Evolutionary conservation across 2,329 filamentous ascomycete species (phyloP), one percentile per base, ranked within the genome.

Genomic region (Thermochaetoides dissita): DNA sequence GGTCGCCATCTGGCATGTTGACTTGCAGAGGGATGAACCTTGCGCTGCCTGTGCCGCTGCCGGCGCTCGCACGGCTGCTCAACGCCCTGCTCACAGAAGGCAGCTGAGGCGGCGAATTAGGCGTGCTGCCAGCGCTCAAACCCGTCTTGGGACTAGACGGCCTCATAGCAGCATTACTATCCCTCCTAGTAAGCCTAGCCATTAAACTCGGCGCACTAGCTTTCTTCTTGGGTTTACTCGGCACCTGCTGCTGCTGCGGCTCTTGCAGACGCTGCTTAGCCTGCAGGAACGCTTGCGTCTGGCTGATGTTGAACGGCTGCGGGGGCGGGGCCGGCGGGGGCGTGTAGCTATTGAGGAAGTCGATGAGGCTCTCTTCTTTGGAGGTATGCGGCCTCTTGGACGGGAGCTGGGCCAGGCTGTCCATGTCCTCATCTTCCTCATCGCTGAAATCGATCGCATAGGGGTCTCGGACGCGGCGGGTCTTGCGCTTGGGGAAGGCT

Each of bases 391-490:
- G 56, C 8, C 58, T 58, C 10, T 59, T 59, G 3, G 67, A 65
- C 42, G 54, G 55, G 1, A 71, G 61, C 10, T 62, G 63, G 7
- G 61, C 65, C 17, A 35, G 34, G 34, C 17, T n/a, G n/a, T 38
- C 36, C 5, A 68, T 59, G 30, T 75, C 57, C 3, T 59, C 52
- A 8, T 62, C 67, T 2, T 79, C 79, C 41, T 82, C 76, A 43
- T 85, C 81, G 52, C 79, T 83, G 30, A 78, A 67, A 55, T 95
- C 88, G 49, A 96, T 85, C n/a, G 87, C 85, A 51, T 96, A 96
- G 0, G 89, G 91, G 54, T 98, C 91, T 43, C 76, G 83, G 40
- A 87, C 76, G 29, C 85, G 78, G 37, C 81, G 75, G 36, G 81
- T 84, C 55, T 84, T 94, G 41, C 83, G 76, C 52, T 76, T 73